Evolutionary conservation across 257 asterid genomes (phyloP), one percentile per base, ranked within the genome.

Genomic region (Scutellaria barbata): DNA sequence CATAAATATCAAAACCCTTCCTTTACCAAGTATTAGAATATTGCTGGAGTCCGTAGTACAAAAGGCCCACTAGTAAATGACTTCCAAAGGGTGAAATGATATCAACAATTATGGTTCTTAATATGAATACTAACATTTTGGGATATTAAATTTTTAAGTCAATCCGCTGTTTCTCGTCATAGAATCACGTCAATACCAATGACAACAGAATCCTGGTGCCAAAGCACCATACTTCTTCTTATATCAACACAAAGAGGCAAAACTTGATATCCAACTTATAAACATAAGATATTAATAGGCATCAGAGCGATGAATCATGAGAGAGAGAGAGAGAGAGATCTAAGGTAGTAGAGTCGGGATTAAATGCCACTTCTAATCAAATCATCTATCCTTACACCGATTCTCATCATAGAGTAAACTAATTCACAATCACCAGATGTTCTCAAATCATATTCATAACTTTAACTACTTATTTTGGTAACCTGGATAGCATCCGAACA

Each of bases 51-150:
- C 62, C 40, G 14, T 58, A 18, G 10, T 25, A 66, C 18, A 20
- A 65, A 66, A 51, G 52, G 42, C 47, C 51, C 33, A 65, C 54
- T 56, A 25, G 61, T 50, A 57, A 56, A 76, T 51, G 71, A 63
- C 22, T 54, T 45, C 50, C 51, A 10, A 11, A 40, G 41, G 45
- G 41, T 25, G 13, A 47, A 59, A 55, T n/a, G 71, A 54, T 12
- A 55, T 50, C 56, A 18, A 13, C 22, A 70, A 64, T 13, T 52
- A 37, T 58, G 55, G 72, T 66, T 43, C 51, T 71, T n/a, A 43
- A 40, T 61, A 56, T 50, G 25, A 63, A 59, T 17, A 67, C 51
- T 7, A 8, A 65, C 2, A 56, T 0, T 45, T 54, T 16, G 41
- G 35, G 16, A 13, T 50, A 64, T 50, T 41, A 17, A 33, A 40